A percentile compares a stretch with the other conserved stretches of the same genome.
These are phyloP conservation scores for Leccinum subrobustum DNA, from an alignment of 1,284 basidiomycete genomes.

Conservation along the genomic window DNA sequence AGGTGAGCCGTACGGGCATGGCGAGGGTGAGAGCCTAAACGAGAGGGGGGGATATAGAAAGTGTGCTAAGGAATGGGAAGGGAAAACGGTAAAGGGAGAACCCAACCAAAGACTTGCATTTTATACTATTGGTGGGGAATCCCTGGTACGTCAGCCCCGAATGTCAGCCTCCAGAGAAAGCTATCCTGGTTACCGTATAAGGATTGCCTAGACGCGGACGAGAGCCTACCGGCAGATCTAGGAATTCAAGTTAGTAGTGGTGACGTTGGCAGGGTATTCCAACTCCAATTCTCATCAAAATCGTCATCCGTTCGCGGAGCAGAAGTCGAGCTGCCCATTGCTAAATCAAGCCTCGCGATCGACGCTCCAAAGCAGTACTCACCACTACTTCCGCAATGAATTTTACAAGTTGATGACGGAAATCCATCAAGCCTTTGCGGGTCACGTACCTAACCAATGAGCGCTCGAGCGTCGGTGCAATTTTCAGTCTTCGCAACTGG, in stretches of 20 bases:
- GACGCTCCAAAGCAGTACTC: conserved; percentile 18
- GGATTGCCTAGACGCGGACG: neutral
- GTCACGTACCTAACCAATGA: neutral
- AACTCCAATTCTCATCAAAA: neutral
- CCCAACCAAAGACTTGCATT: conserved; percentile 14
- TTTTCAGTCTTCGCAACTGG: conserved; percentile 2
- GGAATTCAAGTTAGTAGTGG: conserved; percentile 16
- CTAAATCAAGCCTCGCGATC: conserved; percentile 25
- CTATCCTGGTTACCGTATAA: conserved; percentile 16
- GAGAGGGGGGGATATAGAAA: conserved; percentile 29
- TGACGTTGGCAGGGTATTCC: conserved; percentile 1
- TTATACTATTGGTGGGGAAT: conserved; percentile 29
- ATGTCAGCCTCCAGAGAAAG: conserved; percentile 16
- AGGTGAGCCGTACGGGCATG: conserved; percentile 33
- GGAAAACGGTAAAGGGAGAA: conserved; percentile 7
- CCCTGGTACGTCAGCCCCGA: conserved; percentile 10
- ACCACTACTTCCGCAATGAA: conserved; percentile 5
- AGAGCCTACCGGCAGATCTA: neutral
- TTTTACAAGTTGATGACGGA: neutral
- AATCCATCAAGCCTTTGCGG: neutral
- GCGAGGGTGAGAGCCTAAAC: conserved; percentile 16
- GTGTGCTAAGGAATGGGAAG: conserved; percentile 13
- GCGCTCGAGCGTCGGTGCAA: neutral
- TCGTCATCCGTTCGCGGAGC: neutral
- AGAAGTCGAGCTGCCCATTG: neutral